Conservation (phyloP, 345 rosid genomes). For the Rhodomyrtus tomentosa region DNA sequence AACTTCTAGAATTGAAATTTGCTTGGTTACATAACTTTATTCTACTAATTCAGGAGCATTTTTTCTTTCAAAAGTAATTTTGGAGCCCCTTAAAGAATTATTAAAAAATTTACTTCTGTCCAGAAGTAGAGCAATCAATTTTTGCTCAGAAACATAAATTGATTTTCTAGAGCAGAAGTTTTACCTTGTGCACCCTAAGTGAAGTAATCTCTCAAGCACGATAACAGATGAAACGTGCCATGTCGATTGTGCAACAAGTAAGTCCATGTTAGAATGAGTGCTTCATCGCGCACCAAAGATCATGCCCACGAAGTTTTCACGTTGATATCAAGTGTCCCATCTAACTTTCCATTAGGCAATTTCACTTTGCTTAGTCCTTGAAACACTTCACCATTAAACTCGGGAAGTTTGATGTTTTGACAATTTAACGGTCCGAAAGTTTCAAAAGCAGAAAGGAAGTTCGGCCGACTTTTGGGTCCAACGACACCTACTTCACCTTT, state of each 20-base stretch:
- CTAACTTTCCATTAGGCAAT: not conserved
- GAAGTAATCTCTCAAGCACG: not conserved
- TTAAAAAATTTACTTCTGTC: no score
- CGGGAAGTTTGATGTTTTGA: not conserved
- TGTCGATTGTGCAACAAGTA: not conserved
- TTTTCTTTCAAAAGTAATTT: no score
- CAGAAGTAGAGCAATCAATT: no score
- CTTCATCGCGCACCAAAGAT: not conserved
- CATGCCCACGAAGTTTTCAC: not conserved
- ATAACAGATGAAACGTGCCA: not conserved
- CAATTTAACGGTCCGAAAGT: not conserved
- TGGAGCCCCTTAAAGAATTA: no score
- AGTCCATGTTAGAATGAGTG: not conserved
- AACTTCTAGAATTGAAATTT: no score
- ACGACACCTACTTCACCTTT: not conserved
- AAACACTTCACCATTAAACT: not conserved
- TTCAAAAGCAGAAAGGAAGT: not conserved
- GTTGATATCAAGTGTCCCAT: not conserved
- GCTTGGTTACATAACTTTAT: no score
- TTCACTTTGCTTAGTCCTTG: not conserved
- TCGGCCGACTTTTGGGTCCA: not conserved
- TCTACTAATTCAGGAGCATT: no score
- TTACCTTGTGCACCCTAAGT: not conserved
- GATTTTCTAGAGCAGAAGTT: no score
- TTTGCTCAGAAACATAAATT: no score